A percentile compares a stretch with the other conserved stretches of the same genome.
Conservation (phyloP, 345 rosid species). For the Rhodomyrtus tomentosa region DNA sequence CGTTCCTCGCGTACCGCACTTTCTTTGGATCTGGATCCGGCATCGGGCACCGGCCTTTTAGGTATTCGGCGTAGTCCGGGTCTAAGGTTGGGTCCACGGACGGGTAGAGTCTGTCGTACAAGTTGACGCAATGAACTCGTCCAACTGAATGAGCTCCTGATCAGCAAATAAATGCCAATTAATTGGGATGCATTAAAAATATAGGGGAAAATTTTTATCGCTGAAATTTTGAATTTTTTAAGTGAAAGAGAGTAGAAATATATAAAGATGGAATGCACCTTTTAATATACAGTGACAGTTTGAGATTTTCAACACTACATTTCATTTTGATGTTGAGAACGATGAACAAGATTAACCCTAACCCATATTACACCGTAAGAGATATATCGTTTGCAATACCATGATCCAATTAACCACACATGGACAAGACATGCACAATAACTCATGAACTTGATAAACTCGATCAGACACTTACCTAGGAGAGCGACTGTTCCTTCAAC, state of each 20-base stretch:
- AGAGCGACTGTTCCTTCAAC: constrained; percentile 62
- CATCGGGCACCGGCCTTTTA: constrained; percentile 50
- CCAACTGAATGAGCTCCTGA: constrained; percentile 85
- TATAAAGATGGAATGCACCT: not conserved
- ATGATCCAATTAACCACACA: not conserved
- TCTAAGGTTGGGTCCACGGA: constrained; percentile 56
- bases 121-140: constrained; percentile 65
- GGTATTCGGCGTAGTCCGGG: constrained; percentile 50
- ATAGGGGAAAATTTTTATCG: not conserved
- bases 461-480: constrained; percentile 23
- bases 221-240: not conserved
- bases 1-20: constrained; percentile 57
- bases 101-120: constrained; percentile 69
- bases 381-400: not conserved
- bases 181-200: not conserved
- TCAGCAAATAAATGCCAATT: not conserved
- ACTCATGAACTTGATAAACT: not conserved
- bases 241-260: not conserved
- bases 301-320: not conserved
- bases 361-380: not conserved
- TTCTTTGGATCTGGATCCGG: constrained; percentile 41
- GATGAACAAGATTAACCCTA: not conserved
- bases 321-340: not conserved
- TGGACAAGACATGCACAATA: not conserved
- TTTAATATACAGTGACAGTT: too few species aligned